Percentiles rank a stretch among this genome's conserved stretches.
These are phyloP conservation scores for Verbascum thapsus DNA, from an alignment of 257 asterid species.

Conservation along the genomic window DNA sequence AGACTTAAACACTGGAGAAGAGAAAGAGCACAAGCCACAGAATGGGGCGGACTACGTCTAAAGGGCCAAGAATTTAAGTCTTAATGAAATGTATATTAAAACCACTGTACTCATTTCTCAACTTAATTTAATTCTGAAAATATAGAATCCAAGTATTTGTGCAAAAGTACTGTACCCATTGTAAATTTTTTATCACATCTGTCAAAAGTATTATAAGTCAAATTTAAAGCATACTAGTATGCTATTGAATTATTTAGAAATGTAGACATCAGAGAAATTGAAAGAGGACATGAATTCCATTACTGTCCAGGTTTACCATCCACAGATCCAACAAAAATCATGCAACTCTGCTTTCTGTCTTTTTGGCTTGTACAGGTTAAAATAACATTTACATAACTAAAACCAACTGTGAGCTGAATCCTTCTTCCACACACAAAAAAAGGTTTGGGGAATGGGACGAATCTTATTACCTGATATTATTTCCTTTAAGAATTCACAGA, in stretches of 20 bases:
- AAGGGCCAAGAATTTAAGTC: neutral
- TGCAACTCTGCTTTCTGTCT: neutral
- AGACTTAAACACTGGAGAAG: neutral
- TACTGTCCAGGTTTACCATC: neutral
- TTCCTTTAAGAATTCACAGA: neutral
- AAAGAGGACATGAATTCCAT: neutral
- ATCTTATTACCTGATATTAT: neutral
- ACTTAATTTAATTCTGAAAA: neutral
- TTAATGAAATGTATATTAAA: slow-evolving; percentile 4
- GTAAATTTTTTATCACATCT: neutral
- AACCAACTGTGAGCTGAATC: neutral
- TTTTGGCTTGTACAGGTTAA: neutral
- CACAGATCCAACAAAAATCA: neutral
- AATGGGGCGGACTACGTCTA: neutral
- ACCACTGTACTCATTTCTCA: neutral
- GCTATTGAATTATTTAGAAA: neutral
- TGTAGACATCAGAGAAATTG: neutral
- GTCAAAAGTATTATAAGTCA: neutral
- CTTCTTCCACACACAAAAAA: neutral
- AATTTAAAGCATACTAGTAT: neutral
- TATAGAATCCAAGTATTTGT: neutral
- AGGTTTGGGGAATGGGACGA: neutral
- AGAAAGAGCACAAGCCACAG: neutral
- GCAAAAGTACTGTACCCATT: neutral
- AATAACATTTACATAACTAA: neutral